Evolutionary conservation across 2,329 filamentous ascomycete species (phyloP).

Genomic region (Cyclaneusma minus): DNA sequence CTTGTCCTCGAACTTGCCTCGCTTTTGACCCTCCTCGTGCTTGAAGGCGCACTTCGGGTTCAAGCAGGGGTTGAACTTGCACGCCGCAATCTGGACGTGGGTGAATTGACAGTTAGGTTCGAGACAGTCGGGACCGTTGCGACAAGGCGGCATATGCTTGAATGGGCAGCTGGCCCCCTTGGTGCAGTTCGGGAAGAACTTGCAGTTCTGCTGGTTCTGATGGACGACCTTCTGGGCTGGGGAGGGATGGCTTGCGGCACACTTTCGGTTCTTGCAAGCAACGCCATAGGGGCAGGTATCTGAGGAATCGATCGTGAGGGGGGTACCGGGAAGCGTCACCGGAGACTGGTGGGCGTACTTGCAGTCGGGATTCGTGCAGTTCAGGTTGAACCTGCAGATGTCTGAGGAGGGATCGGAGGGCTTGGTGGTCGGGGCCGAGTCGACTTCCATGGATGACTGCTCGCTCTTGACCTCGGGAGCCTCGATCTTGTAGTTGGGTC

Average conservation of each 20-base stretch:
- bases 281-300: slow-evolving; percentile 75
- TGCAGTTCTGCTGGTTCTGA: slow-evolving; percentile 75
- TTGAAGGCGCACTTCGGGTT: slow-evolving; percentile 82
- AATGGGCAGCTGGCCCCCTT: slow-evolving; percentile 81
- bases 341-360: slow-evolving; percentile 91
- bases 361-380: slow-evolving; percentile 80
- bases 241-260: slow-evolving; percentile 79
- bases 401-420: slow-evolving; percentile 47
- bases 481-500: neutral
- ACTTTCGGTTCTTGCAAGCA: slow-evolving; percentile 93
- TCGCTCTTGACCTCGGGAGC: slow-evolving; percentile 3
- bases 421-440: slow-evolving; percentile 42
- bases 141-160: slow-evolving; percentile 79
- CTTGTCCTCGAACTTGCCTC: slow-evolving; percentile 72
- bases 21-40: slow-evolving; percentile 77
- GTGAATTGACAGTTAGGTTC: slow-evolving; percentile 76
- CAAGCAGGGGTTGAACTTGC: slow-evolving; percentile 82
- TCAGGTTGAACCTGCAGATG: slow-evolving; percentile 81
- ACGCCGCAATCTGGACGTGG: slow-evolving; percentile 68
- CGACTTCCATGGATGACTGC: slow-evolving; percentile 36
- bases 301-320: slow-evolving; percentile 63
- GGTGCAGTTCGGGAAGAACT: slow-evolving; percentile 81
- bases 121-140: slow-evolving; percentile 81
- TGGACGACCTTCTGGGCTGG: slow-evolving; percentile 67
- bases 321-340: slow-evolving; percentile 61